Conservation (phyloP, 2,329 filamentous ascomycete genomes). For the Calonectria crousiana region DNA sequence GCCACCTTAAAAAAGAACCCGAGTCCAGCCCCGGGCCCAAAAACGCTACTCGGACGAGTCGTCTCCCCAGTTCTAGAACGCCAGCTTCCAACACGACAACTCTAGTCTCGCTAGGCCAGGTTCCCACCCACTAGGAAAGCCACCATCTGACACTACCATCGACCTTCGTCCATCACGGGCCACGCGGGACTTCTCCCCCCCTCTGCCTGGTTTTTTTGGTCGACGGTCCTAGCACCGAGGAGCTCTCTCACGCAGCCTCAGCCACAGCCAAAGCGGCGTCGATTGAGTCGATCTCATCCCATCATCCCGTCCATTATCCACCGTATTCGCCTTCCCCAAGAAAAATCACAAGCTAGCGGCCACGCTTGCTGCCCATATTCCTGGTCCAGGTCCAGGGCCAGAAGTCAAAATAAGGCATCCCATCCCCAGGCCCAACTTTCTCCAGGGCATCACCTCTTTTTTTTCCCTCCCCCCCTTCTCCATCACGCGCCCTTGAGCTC, state of each 20-base stretch:
- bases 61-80: conserved; percentile 21
- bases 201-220: conserved; percentile 1
- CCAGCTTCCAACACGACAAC: conserved; percentile 14
- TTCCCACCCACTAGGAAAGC: conserved; percentile 17
- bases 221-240: neutral
- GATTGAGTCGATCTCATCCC: conserved; percentile 6
- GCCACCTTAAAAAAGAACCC: conserved; percentile 12
- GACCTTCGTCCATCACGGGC: conserved; percentile 5
- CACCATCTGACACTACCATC: conserved; percentile 21
- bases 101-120: neutral
- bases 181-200: neutral
- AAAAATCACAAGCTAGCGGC: conserved; percentile 37
- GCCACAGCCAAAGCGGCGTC: conserved; percentile 5
- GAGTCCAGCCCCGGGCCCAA: conserved; percentile 15
- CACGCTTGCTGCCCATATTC: conserved; percentile 44
- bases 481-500: neutral
- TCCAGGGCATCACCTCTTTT: conserved; percentile 23
- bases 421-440: conserved; percentile 32
- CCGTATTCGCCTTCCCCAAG: conserved; percentile 34
- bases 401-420: conserved; percentile 45
- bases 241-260: conserved; percentile 2
- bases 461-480: conserved; percentile 20
- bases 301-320: neutral
- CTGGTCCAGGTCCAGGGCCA: conserved; percentile 32
- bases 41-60: conserved; percentile 7